Percentiles rank a stretch among this genome's conserved stretches.
Conservation (phyloP, 352 stramenopile genomes). For the Paralagenidium karlingii region DNA sequence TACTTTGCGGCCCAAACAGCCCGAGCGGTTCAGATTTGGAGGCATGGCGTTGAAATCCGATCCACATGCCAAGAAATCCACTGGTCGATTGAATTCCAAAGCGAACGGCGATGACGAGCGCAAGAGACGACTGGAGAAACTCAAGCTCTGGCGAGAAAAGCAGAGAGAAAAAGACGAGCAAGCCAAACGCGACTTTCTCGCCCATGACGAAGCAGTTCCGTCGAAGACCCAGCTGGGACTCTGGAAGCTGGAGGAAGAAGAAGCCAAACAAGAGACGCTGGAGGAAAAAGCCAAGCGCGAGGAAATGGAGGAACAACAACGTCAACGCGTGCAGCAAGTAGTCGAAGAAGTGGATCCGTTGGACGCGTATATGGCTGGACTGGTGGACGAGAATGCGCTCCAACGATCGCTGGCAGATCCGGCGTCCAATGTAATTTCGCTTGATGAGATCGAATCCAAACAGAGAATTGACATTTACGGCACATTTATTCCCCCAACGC, state of each 20-base stretch:
- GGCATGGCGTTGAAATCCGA: constrained; percentile 66
- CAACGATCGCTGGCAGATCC: constrained; percentile 57
- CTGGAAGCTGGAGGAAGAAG: constrained; percentile 44
- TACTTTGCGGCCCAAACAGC: too few species aligned
- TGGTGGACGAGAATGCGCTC: constrained; percentile 65
- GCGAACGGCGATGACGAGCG: constrained; percentile 22
- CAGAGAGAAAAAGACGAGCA: constrained; percentile 41
- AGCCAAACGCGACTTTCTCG: not conserved
- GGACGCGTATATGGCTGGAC: constrained; percentile 78
- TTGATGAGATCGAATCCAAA: constrained; percentile 67
- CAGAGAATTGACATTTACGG: constrained; percentile 79
- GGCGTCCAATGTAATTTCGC: constrained; percentile 70
- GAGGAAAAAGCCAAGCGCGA: constrained; percentile 38
- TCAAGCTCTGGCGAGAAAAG: constrained; percentile 45
- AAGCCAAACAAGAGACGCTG: constrained; percentile 35
- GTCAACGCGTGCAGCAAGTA: constrained; percentile 51
- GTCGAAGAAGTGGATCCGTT: constrained; percentile 73
- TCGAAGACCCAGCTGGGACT: too few species aligned
- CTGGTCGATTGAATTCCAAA: too few species aligned
- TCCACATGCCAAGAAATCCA: too few species aligned
- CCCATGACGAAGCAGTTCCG: not conserved
- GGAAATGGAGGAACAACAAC: constrained; percentile 25
- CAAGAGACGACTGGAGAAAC: constrained; percentile 27
- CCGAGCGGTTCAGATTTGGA: constrained; percentile 57
- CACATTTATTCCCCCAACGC: constrained; percentile 53